These are phyloP conservation scores for Fusarium chaquense DNA, from an alignment of 2,329 filamentous ascomycete species.

Conservation along the genomic window DNA sequence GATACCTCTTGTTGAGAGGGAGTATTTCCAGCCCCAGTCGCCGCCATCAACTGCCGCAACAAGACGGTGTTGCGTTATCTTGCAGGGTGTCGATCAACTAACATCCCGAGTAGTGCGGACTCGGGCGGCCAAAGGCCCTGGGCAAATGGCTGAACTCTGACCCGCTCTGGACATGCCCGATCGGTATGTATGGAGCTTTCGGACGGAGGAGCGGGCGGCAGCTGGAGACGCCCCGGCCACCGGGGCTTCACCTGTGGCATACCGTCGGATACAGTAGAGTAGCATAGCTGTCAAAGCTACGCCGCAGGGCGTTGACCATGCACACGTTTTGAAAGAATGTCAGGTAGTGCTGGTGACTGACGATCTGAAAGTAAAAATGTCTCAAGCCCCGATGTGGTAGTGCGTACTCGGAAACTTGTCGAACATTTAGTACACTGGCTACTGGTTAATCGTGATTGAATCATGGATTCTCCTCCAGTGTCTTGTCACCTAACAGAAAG, in stretches of 20 bases:
- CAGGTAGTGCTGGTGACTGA: constrained; percentile 34
- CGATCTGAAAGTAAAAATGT: constrained; percentile 43
- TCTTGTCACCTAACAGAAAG: background rate
- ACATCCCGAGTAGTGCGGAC: constrained; percentile 30
- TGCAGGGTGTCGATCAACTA: constrained; percentile 22
- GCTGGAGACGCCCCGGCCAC: constrained; percentile 41
- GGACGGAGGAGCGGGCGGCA: constrained; percentile 47
- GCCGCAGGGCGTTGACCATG: constrained; percentile 26
- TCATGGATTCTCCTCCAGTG: background rate
- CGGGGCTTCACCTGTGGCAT: constrained; percentile 39
- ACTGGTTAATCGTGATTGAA: background rate
- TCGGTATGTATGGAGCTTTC: constrained; percentile 47
- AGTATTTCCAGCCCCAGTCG: constrained; percentile 28
- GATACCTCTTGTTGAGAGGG: constrained; percentile 1
- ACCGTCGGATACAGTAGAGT: constrained; percentile 27
- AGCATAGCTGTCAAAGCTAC: constrained; percentile 11
- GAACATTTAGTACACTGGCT: background rate
- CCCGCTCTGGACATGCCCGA: constrained; percentile 46
- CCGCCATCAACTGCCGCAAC: background rate
- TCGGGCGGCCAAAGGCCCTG: constrained; percentile 37
- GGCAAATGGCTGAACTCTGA: constrained; percentile 46
- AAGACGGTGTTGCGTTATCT: constrained; percentile 29
- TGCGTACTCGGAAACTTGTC: background rate
- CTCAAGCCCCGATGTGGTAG: constrained; percentile 28
- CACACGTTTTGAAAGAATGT: constrained; percentile 21